Evolutionary conservation across 441 rosid species (phyloP).

Genomic region (Biscutella laevigata): DNA sequence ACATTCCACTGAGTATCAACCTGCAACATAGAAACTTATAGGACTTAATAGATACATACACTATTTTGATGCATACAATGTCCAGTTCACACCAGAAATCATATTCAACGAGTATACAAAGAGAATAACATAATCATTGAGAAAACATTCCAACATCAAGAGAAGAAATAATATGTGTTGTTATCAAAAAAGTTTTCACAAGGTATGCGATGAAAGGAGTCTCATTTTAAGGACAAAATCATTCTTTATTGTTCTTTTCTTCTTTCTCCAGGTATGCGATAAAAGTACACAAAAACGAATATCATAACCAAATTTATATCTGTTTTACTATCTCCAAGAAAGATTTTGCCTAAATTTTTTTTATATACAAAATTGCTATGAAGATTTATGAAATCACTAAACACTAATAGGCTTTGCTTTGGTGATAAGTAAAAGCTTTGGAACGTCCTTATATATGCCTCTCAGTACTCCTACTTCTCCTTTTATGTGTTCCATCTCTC

Average conservation of each 20-base stretch:
- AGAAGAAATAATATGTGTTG: background rate
- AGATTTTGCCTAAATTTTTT: background rate
- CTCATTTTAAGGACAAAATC: background rate
- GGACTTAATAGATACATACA: too few relatives aligned
- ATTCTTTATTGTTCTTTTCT: background rate
- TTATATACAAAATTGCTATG: conserved; percentile 1
- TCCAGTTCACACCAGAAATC: too few relatives aligned
- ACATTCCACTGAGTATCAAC: too few relatives aligned
- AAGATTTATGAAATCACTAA: conserved; percentile 1
- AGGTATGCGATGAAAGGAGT: background rate
- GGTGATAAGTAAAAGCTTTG: background rate
- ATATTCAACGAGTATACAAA: too few relatives aligned
- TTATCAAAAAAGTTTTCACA: background rate
- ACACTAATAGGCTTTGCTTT: background rate
- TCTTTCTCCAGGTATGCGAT: too few relatives aligned
- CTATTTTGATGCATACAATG: too few relatives aligned
- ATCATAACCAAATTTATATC: background rate
- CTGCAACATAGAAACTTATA: too few relatives aligned
- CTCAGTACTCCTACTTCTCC: conserved; percentile 32
- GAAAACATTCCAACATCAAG: too few relatives aligned
- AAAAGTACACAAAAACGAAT: too few relatives aligned
- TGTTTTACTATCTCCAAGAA: background rate
- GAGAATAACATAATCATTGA: too few relatives aligned
- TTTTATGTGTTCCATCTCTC: conserved; percentile 22
- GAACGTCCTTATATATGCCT: too few relatives aligned